These are phyloP conservation scores for Blastobotrys raffinosifermentans DNA, from an alignment of 1,139 yeast genomes.

Conservation along the genomic window DNA sequence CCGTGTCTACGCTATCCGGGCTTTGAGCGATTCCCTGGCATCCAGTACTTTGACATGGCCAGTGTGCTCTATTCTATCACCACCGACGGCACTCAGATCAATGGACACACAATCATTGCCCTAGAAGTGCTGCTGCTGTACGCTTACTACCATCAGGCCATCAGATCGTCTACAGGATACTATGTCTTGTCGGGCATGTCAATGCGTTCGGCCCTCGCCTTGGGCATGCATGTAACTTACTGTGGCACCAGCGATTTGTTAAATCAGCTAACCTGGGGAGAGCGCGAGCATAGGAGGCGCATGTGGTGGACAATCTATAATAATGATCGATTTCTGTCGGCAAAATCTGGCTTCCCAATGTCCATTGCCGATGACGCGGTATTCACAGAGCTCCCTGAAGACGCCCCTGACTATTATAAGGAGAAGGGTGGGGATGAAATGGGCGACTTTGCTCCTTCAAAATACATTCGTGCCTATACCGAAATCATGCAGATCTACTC, in stretches of 20 bases:
- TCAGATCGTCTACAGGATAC: constrained; percentile 79
- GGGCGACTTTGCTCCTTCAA: constrained; percentile 76
- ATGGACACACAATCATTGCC: constrained; percentile 35
- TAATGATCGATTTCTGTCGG: constrained; percentile 80
- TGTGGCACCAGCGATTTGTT: constrained; percentile 13
- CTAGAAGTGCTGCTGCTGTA: constrained; percentile 72
- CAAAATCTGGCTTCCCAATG: constrained; percentile 79
- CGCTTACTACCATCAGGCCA: constrained; percentile 78
- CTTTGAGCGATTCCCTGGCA: constrained; percentile 17
- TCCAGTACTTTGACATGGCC: constrained; percentile 20
- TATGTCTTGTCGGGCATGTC: constrained; percentile 79
- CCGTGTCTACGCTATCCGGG: constrained; percentile 9
- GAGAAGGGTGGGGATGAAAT: neutral
- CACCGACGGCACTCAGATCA: constrained; percentile 20
- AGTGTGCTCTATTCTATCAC: constrained; percentile 16
- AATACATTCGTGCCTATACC: constrained; percentile 71
- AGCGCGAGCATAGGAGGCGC: constrained; percentile 67
- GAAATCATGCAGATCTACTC: constrained; percentile 79
- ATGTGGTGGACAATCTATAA: constrained; percentile 91
- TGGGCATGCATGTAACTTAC: constrained; percentile 57
- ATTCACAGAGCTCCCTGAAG: constrained; percentile 68
- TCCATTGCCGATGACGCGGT: constrained; percentile 76
- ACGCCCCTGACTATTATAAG: constrained; percentile 28
- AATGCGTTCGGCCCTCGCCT: constrained; percentile 60
- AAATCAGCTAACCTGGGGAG: constrained; percentile 12